Evolutionary conservation across 495 filamentous ascomycete genomes (phyloP), one percentile per base, ranked within the genome.

Genomic region (Rhypophila decipiens): DNA sequence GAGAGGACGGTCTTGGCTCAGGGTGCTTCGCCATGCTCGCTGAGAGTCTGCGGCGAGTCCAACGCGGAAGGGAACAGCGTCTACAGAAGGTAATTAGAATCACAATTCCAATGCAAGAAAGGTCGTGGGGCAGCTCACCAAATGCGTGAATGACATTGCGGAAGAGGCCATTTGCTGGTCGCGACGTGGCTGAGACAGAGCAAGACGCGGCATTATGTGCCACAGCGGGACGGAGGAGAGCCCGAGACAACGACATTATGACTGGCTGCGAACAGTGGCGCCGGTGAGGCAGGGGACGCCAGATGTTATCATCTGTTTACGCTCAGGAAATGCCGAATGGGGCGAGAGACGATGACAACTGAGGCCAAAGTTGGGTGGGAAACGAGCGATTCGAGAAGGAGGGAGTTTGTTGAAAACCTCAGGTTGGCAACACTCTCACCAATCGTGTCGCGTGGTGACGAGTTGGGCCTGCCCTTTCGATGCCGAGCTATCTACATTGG

Each of bases 21-120:
- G 22, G 17, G 60, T 61, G 39, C 45, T 53, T 40, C 64, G 60
- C 66, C 64, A 67, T 51, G 58, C 56, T 39, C 52, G 47, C 37
- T 47, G 56, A 31, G 46, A 72, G 39, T 68, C 44, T 18, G 35
- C 34, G 33, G 43, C 40, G 51, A 44, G 19, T 33, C 48, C 51
- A 37, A 47, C 33, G 11, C 46, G 44, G 47, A 44, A 4, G 21
- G 50, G 20, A 18, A 50, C 34, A 20, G 44, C 39, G 33, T 53
- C 55, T 61, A 36, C 18, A 29, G 15, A 19, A 52, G 52, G 42
- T 46, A 13, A 21, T 19, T 23, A 31, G 24, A 11, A n/a, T n/a
- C n/a, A n/a, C n/a, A n/a, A n/a, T n/a, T n/a, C n/a, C n/a, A n/a
- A n/a, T n/a, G n/a, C n/a, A n/a, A n/a, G n/a, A n/a, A n/a, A n/a